Conservation (phyloP, 1,284 basidiomycete species). For the Cutaneotrichosporon mucoides region DNA sequence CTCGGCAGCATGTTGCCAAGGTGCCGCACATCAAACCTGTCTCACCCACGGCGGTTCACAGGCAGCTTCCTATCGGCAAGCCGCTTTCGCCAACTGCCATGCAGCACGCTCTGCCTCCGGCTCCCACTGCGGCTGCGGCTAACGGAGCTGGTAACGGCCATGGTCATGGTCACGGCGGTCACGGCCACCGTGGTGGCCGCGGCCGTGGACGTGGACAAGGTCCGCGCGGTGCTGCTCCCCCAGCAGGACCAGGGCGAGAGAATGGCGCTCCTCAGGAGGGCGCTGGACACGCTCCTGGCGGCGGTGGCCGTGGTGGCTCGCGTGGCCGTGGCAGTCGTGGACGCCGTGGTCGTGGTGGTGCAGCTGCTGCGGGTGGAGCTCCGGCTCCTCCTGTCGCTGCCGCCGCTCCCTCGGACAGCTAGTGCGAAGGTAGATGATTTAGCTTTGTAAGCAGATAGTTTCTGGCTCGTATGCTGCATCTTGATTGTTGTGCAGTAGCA, state of each 20-base stretch:
- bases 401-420: too few relatives aligned
- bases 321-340: background rate
- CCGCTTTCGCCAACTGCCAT: background rate
- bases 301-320: background rate
- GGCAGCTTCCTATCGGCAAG: constrained; percentile 2
- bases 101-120: too few relatives aligned
- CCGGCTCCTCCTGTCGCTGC: background rate
- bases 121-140: too few relatives aligned
- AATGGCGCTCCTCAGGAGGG: too few relatives aligned
- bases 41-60: constrained; percentile 7
- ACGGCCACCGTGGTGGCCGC: background rate
- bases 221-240: too few relatives aligned
- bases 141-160: background rate
- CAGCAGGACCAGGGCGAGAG: too few relatives aligned
- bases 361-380: background rate
- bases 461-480: too few relatives aligned
- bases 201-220: too few relatives aligned
- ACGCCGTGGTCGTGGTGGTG: background rate
- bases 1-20: constrained; percentile 17
- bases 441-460: too few relatives aligned
- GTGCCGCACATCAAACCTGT: constrained; percentile 10
- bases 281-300: too few relatives aligned
- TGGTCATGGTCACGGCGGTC: background rate
- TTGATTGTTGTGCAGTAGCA: too few relatives aligned
- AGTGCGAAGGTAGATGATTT: too few relatives aligned